Percentiles rank a stretch among this genome's conserved stretches.
Evolutionary conservation across 208 protist genomes (phyloP).

Genomic region (Angomonas desouzai): DNA sequence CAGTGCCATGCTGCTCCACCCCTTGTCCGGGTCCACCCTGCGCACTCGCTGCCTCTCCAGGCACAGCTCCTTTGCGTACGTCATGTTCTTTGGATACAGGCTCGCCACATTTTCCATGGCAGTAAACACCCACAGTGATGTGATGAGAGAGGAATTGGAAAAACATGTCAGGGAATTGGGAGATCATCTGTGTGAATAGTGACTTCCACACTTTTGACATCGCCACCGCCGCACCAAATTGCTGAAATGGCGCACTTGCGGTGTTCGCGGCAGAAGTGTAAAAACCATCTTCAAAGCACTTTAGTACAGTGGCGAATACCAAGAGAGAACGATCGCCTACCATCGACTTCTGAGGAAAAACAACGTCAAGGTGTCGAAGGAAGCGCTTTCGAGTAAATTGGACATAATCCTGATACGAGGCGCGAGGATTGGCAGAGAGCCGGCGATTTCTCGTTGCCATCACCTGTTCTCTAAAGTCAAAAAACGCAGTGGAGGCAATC

Average conservation of each 20-base stretch:
- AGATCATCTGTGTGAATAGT: constrained; percentile 24
- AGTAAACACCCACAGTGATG: constrained; percentile 34
- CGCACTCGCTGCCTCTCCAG: background rate
- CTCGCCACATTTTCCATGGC: constrained; percentile 34
- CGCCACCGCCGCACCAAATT: constrained; percentile 30
- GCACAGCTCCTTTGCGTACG: constrained; percentile 18
- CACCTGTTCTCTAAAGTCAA: background rate
- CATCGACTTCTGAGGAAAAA: background rate
- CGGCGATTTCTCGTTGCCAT: background rate
- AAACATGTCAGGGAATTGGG: constrained; percentile 53
- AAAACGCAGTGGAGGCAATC: background rate
- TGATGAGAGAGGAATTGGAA: no score
- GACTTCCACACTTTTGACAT: constrained; percentile 30
- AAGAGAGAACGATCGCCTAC: constrained; percentile 6
- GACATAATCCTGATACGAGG: background rate
- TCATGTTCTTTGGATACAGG: constrained; percentile 18
- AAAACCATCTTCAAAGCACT: constrained; percentile 27
- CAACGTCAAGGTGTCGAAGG: background rate
- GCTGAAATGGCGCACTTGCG: constrained; percentile 27
- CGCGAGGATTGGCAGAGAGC: background rate
- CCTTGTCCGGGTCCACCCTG: background rate
- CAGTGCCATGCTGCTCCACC: background rate
- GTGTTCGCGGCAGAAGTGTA: constrained; percentile 18
- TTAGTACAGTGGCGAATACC: constrained; percentile 22
- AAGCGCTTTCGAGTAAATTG: background rate